Evolutionary conservation across 495 filamentous ascomycete genomes (phyloP).

Genomic region (Hypomontagnella monticulosa): DNA sequence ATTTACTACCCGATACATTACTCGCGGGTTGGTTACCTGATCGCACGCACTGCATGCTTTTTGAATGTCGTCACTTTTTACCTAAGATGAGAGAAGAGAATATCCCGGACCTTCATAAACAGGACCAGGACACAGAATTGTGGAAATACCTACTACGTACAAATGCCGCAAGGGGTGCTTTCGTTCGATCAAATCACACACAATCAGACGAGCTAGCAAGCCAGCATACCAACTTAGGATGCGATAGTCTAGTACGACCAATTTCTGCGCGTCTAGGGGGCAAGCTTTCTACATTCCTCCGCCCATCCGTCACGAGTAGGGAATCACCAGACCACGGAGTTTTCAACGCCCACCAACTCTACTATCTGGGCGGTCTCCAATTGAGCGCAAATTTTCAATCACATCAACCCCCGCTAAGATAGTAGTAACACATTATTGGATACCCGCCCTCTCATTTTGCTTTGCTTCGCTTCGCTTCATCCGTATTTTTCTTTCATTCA

Average conservation of each 20-base stretch:
- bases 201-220: background rate
- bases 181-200: background rate
- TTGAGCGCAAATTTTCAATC: no score
- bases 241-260: background rate
- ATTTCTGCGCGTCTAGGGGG: background rate
- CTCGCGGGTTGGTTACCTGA: conserved; percentile 6
- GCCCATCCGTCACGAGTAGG: no score
- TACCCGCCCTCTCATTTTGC: no score
- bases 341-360: no score
- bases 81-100: background rate
- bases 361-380: no score
- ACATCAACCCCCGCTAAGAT: no score
- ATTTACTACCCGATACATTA: conserved; percentile 9
- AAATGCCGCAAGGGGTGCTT: conserved; percentile 18
- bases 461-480: no score
- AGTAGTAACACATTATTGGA: no score
- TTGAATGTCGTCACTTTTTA: conserved; percentile 24
- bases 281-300: no score
- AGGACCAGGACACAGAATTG: background rate
- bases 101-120: background rate
- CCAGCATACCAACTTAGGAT: background rate
- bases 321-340: no score
- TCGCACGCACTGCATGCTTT: conserved; percentile 1
- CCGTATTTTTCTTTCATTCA: no score
- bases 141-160: background rate